These are phyloP conservation scores for Platanthera zijinensis DNA, from an alignment of 106 monocot species.

Conservation along the genomic window DNA sequence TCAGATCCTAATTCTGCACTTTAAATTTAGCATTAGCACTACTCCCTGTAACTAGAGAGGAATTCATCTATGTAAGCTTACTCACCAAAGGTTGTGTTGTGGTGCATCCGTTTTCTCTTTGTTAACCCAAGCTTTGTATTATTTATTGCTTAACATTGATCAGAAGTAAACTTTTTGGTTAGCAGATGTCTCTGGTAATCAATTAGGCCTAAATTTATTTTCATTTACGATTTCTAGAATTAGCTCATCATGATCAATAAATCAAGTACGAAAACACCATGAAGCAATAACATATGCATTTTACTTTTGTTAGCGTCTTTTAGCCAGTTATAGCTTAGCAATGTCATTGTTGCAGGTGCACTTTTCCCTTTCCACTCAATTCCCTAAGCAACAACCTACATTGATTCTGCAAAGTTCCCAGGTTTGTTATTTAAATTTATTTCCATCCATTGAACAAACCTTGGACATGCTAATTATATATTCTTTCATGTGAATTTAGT, in stretches of 20 bases:
- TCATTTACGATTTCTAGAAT: neutral
- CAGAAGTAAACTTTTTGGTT: neutral
- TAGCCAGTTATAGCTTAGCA: neutral
- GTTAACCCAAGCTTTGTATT: neutral
- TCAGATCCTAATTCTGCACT: no score
- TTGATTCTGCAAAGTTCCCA: conserved; percentile 73
- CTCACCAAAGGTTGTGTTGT: no score
- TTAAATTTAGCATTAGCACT: no score
- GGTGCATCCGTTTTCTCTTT: neutral
- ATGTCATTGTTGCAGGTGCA: conserved; percentile 54
- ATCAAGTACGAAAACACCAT: neutral
- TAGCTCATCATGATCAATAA: neutral
- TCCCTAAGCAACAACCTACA: conserved; percentile 74
- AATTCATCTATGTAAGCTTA: no score
- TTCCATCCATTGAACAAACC: neutral
- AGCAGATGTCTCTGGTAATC: neutral
- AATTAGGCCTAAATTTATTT: neutral
- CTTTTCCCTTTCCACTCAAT: conserved; percentile 66
- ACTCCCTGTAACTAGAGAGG: no score
- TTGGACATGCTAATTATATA: neutral
- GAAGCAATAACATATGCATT: neutral
- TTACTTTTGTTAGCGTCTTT: neutral
- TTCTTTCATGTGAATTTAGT: neutral
- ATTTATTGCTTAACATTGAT: neutral
- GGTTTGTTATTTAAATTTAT: conserved; percentile 29